These are phyloP conservation scores for Acer yangbiense DNA, from an alignment of 345 rosid species.

Conservation along the genomic window DNA sequence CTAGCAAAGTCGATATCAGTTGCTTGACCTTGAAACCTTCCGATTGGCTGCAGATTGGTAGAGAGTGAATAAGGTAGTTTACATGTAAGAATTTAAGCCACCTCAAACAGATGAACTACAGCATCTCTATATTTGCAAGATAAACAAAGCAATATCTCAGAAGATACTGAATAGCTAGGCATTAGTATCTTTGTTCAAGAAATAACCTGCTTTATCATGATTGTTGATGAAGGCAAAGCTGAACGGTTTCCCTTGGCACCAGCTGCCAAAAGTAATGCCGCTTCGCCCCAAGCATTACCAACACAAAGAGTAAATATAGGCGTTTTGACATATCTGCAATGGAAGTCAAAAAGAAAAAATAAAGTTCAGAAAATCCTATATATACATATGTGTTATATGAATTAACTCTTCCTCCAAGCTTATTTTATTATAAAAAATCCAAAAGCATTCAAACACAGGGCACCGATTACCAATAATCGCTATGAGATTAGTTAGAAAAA, in stretches of 20 bases:
- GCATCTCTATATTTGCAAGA: background rate
- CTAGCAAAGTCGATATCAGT: conserved; percentile 78
- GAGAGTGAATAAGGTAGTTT: conserved; percentile 9
- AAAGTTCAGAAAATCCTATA: conserved; percentile 10
- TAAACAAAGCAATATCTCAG: conserved; percentile 2
- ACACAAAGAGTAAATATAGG: conserved; percentile 96
- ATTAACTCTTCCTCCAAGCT: conserved; percentile 8
- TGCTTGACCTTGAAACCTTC: conserved; percentile 95
- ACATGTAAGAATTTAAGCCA: background rate
- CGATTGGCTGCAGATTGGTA: conserved; percentile 74
- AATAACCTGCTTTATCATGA: conserved; percentile 70
- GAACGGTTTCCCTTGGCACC: conserved; percentile 66
- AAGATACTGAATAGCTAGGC: conserved; percentile 8
- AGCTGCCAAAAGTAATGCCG: conserved; percentile 82
- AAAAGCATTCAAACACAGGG: background rate
- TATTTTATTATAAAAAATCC: background rate
- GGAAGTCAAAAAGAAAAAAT: conserved; percentile 4
- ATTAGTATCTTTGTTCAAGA: conserved; percentile 18
- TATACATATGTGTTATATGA: too few relatives aligned
- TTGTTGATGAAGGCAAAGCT: conserved; percentile 69
- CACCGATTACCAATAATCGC: background rate
- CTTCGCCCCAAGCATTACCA: conserved; percentile 99
- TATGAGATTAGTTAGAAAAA: background rate
- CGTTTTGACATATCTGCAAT: conserved; percentile 68
- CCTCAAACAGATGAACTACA: background rate